Percentiles rank a stretch among this genome's conserved stretches.
phyloP scores from a whole-genome alignment of 2,329 filamentous ascomycete genomes.

The Penicillium crustosum region DNA sequence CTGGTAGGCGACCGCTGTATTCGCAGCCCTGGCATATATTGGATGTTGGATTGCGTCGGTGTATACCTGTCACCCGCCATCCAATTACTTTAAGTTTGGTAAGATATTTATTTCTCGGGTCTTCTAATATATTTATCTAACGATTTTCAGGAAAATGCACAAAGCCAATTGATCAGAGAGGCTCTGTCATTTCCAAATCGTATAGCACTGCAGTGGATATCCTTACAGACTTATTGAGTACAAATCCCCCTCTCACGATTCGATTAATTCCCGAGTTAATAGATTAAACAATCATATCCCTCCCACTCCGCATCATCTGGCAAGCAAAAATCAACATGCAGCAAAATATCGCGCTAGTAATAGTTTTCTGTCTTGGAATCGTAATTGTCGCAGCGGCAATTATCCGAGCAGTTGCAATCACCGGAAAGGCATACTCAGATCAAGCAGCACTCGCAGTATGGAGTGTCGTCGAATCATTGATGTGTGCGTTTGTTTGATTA shows the following conservation, averaged over 20 bases:
- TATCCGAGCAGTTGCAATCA: conserved; percentile 29
- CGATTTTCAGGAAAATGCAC: conserved; percentile 12
- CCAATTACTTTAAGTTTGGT: conserved; percentile 21
- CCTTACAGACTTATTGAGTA: conserved; percentile 27
- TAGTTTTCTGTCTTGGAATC: conserved; percentile 31
- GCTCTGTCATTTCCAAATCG: conserved; percentile 19
- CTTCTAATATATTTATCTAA: background rate
- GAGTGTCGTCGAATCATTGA: conserved; percentile 21
- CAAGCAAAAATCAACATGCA: conserved; percentile 26
- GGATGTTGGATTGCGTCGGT: conserved; percentile 22
- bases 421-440: conserved; percentile 22
- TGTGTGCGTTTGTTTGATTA: conserved; percentile 11
- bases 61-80: conserved; percentile 21
- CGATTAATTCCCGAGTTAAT: background rate
- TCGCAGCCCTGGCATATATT: conserved; percentile 13
- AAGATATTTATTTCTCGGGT: background rate
- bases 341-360: conserved; percentile 29
- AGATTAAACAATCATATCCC: conserved; percentile 28
- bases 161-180: conserved; percentile 16
- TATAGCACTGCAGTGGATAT: conserved; percentile 27
- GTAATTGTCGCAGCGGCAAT: conserved; percentile 28
- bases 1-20: conserved; percentile 15
- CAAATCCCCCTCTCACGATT: background rate
- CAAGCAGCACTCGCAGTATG: conserved; percentile 20
- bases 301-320: conserved; percentile 31